Base-by-base conservation (phyloP, 2,329 filamentous ascomycete species). In the Balansia obtecta region DNA sequence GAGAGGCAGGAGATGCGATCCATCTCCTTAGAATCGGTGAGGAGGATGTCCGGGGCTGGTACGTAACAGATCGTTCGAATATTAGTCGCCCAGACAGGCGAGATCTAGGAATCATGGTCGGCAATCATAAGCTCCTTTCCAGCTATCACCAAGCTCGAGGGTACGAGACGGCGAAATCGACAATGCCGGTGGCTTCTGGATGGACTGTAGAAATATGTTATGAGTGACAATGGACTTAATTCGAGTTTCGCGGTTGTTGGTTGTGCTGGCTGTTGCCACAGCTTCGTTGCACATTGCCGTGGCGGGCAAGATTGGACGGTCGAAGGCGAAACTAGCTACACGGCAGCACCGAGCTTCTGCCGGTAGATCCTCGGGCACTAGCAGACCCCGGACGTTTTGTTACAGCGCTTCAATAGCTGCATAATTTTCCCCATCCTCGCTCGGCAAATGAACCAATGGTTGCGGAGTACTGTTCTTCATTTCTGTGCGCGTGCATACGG, bases 81-180 rank as follows among this genome's bases (percentile, higher is more conserved):
- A 68, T 54, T 50, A 69, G 57, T 50, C 65, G 66, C 53, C 68
- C 66, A 18, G 67, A 65, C 50, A 68, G 61, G 59, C 66, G 67
- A 50, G 67, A 66, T 52, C 67, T 65, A 44, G 68, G 66, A 51
- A 71, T 70, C 68, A 71, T 71, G 60, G 53, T 58, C 38, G 53
- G 32, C 10, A 32, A n/a, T 16, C 34, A 32, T 46, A 27, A 30
- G 50, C 47, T 42, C 18, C 41, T 41, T 34, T 39, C 27, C 30
- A 43, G 40, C 41, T 42, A 46, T 43, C 45, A 40, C 48, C 47
- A 42, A 47, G 40, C 52, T 48, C 39, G 37, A 22, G 20, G 15
- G 47, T 52, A 47, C 45, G 50, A 52, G 49, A 49, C 48, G 52
- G 49, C 42, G 30, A 42, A 34, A 37, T 16, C 34, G 45, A 37